These are phyloP conservation scores for Melampsora americana DNA, from an alignment of 1,284 basidiomycete species.

Conservation along the genomic window DNA sequence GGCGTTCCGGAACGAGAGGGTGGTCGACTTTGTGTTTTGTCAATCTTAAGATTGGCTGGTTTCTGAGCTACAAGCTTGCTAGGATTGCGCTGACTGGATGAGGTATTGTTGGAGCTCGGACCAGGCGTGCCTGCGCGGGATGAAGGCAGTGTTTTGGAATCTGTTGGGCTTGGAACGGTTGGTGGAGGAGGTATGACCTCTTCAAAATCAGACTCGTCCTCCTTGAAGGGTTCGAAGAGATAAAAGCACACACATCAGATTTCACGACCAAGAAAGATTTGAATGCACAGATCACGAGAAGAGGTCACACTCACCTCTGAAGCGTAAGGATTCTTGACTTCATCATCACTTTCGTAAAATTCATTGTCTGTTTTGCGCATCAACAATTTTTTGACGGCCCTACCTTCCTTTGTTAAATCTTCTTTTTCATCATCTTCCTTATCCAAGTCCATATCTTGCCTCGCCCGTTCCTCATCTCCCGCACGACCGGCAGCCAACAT, in stretches of 20 bases:
- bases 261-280: background rate
- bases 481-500: conserved; percentile 42
- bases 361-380: conserved; percentile 43
- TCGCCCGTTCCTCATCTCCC: conserved; percentile 37
- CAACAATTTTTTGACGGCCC: conserved; percentile 40
- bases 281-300: background rate
- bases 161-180: conserved; percentile 4
- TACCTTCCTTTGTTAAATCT: conserved; percentile 45
- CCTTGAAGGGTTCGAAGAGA: conserved; percentile 12
- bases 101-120: conserved; percentile 25
- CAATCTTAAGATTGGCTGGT: conserved; percentile 25
- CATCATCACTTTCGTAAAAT: conserved; percentile 42
- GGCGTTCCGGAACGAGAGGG: conserved; percentile 37
- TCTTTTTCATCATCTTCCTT: conserved; percentile 27
- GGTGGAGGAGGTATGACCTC: conserved; percentile 23
- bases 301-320: conserved; percentile 20
- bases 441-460: conserved; percentile 40
- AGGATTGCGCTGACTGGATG: conserved; percentile 1
- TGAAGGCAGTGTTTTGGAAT: conserved; percentile 11
- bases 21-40: conserved; percentile 26
- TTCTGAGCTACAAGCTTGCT: conserved; percentile 15
- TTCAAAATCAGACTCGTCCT: conserved; percentile 44
- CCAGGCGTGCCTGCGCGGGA: conserved; percentile 36
- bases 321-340: conserved; percentile 43
- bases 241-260: background rate